Percentiles rank a stretch among this genome's conserved stretches.
These are phyloP conservation scores for Coemansia sp. DNA, from an alignment of 192 early-diverging fungal genomes.

Conservation along the genomic window DNA sequence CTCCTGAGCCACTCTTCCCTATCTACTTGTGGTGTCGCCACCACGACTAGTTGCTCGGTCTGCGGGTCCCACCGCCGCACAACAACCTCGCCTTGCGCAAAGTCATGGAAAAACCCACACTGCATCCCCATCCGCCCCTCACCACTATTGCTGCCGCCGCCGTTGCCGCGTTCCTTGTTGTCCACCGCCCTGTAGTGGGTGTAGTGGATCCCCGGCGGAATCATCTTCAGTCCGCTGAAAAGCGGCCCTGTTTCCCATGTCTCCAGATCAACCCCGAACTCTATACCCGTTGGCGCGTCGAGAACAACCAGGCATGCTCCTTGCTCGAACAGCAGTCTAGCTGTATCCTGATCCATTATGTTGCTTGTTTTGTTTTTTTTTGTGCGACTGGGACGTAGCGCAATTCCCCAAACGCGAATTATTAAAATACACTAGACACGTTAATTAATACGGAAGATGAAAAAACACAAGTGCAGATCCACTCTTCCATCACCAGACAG, in stretches of 20 bases:
- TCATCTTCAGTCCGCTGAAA: conserved; percentile 91
- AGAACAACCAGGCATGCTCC: conserved; percentile 83
- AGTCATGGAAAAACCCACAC: conserved; percentile 77
- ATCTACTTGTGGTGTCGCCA: conserved; percentile 48
- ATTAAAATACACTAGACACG: too few species aligned
- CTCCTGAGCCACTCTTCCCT: conserved; percentile 69
- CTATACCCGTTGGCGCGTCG: conserved; percentile 72
- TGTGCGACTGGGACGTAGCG: neutral
- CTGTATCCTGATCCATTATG: conserved; percentile 81
- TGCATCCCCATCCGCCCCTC: conserved; percentile 50
- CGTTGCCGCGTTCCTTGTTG: conserved; percentile 19
- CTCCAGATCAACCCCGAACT: conserved; percentile 92
- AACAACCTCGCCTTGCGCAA: conserved; percentile 67
- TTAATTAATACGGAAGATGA: neutral
- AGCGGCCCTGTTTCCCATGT: conserved; percentile 87
- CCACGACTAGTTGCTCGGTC: conserved; percentile 72
- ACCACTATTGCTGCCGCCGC: too few species aligned
- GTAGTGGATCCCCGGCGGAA: conserved; percentile 94
- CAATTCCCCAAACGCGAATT: neutral
- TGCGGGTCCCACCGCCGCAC: conserved; percentile 79
- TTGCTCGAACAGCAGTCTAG: conserved; percentile 70
- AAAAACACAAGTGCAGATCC: neutral
- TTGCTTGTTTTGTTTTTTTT: too few species aligned
- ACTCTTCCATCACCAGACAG: neutral
- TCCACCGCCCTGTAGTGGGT: conserved; percentile 73